Percentiles rank a stretch among this genome's conserved stretches.
phyloP scores from a whole-genome alignment of 768 basidiomycete genomes.

The Rickenella mellea region DNA sequence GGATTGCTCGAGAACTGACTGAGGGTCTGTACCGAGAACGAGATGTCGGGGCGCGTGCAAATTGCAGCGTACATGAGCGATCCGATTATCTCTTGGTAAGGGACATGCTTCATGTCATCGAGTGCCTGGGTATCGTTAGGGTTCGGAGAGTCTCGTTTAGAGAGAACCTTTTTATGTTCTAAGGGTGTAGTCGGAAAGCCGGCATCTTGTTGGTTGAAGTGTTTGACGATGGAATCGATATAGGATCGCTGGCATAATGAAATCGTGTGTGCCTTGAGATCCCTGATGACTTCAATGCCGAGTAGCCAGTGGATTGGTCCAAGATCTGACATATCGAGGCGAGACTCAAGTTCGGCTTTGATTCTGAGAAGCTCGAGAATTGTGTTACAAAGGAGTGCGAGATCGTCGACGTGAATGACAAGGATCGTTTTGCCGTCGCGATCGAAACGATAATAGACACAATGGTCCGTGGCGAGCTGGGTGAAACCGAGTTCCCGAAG shows the following conservation, averaged over 20 bases:
- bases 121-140: constrained; percentile 1
- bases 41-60: constrained; percentile 21
- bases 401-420: constrained; percentile 26
- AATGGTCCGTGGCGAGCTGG: constrained; percentile 13
- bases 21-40: constrained; percentile 18
- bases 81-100: constrained; percentile 18
- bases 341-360: constrained; percentile 11
- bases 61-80: constrained; percentile 19
- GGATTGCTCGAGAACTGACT: constrained; percentile 10
- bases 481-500: constrained; percentile 14
- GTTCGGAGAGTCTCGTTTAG: constrained; percentile 8
- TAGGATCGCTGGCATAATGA: constrained; percentile 20
- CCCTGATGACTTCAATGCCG: constrained; percentile 21
- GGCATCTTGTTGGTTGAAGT: constrained; percentile 18
- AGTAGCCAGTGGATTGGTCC: constrained; percentile 21
- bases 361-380: background rate
- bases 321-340: constrained; percentile 22
- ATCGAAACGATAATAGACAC: constrained; percentile 15
- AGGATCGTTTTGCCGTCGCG: constrained; percentile 12
- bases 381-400: constrained; percentile 13
- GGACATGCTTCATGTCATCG: constrained; percentile 8
- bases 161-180: constrained; percentile 15
- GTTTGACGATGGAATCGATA: constrained; percentile 10
- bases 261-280: constrained; percentile 11
- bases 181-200: constrained; percentile 25